Evolutionary conservation across 148 eudicot genomes (phyloP).

Genomic region (Spergularia bocconei): DNA sequence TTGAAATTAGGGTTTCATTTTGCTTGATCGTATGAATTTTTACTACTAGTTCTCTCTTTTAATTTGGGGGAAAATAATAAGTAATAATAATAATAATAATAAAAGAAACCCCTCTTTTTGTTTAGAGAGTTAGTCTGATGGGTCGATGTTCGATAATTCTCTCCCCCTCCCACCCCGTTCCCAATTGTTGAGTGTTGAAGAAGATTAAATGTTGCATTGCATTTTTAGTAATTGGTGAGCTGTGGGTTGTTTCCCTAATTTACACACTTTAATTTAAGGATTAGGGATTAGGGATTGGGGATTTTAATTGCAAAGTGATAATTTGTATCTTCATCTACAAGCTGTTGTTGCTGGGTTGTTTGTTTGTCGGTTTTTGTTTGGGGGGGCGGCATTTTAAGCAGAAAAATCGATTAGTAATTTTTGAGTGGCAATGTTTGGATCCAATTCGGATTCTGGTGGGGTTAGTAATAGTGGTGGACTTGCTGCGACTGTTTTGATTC

Average conservation of each 20-base stretch:
- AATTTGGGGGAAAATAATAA: background rate
- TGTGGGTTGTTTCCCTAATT: conserved; percentile 14
- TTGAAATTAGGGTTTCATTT: conserved; percentile 27
- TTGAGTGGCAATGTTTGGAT: conserved; percentile 37
- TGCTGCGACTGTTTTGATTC: conserved; percentile 29
- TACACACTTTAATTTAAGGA: background rate
- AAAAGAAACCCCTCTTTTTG: conserved; percentile 1
- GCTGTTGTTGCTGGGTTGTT: background rate
- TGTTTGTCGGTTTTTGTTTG: background rate
- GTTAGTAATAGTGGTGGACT: conserved; percentile 26
- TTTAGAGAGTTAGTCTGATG: conserved; percentile 9
- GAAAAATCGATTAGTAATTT: background rate
- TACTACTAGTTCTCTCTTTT: background rate
- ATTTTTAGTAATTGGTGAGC: conserved; percentile 3
- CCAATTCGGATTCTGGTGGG: conserved; percentile 31
- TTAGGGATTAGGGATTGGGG: background rate
- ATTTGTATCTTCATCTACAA: background rate
- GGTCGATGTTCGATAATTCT: conserved; percentile 23
- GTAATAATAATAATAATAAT: too few relatives aligned
- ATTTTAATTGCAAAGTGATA: too few relatives aligned
- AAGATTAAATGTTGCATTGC: conserved; percentile 27
- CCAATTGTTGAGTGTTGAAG: conserved; percentile 2
- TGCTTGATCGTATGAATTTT: conserved; percentile 16
- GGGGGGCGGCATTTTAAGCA: background rate
- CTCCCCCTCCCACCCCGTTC: too few relatives aligned